Base-by-base conservation (phyloP, 345 rosid species). In the Bruguiera gymnorhiza region DNA sequence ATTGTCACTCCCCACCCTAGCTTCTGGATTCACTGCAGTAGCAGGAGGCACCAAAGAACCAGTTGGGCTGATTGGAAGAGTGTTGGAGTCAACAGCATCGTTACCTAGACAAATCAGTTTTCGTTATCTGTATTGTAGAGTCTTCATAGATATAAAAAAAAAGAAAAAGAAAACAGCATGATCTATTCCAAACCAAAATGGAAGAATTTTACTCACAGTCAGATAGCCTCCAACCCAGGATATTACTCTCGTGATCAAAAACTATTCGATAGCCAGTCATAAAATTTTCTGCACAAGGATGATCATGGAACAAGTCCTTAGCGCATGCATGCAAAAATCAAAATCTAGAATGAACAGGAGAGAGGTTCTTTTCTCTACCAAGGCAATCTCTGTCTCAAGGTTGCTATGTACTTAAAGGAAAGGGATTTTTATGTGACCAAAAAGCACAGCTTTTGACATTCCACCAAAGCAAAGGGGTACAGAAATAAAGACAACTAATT, bases 181-280 rank as follows among this genome's bases (percentile, higher is more conserved):
- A 23, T 63, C 21, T 21, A 18, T 21, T 43, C 43, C 51, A 31
- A 21, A 39, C 43, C 4, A 1, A 54, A 24, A 32, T 2, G 37
- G 29, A 53, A 39, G 10, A 10, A 24, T 4, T 68, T 31, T 61
- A 80, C 96, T 86, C 83, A 91, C 97, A 91, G 70, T 88, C 64
- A 52, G 96, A 83, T 76, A 69, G 79, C 79, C 70, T 88, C 96
- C 96, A 91, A 9, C 92, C 89, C 34, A 91, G 80, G 26, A 80
- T 57, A 54, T 83, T 79, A 71, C 80, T 86, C 76, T 91, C 93
- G 1, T 89, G 90, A 73, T 89, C 82, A 63, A 92, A 92, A 66
- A 91, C 83, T 23, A 91, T 71, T 0, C 76, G 86, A 65, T 91
- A 83, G 63, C 92, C 93, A 0, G 84, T 88, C 97, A 91, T 88